A percentile compares a stretch with the other conserved stretches of the same genome.
Evolutionary conservation across 2,329 filamentous ascomycete genomes (phyloP).

Genomic region (Whalleya microplaca): DNA sequence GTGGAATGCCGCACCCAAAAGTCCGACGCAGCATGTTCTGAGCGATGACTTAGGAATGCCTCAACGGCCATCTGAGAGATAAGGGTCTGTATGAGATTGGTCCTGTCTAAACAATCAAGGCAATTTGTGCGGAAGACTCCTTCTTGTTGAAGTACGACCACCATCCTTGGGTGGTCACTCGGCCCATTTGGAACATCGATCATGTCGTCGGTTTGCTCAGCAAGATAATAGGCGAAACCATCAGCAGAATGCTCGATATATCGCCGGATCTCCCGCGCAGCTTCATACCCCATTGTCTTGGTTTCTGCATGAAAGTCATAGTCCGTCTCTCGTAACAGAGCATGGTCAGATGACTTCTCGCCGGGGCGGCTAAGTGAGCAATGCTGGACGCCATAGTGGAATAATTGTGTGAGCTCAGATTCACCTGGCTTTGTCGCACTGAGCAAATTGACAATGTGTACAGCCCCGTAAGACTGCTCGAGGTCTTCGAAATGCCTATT

Average conservation of each 20-base stretch:
- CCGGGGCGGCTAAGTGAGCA: constrained; percentile 70
- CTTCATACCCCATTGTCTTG: constrained; percentile 85
- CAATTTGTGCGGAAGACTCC: constrained; percentile 97
- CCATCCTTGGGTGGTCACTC: constrained; percentile 49
- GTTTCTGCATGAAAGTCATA: constrained; percentile 98
- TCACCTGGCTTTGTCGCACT: constrained; percentile 88
- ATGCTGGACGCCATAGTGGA: constrained; percentile 74
- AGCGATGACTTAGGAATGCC: constrained; percentile 75
- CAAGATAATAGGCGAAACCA: constrained; percentile 89
- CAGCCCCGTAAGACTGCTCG: constrained; percentile 82
- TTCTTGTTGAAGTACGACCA: constrained; percentile 85
- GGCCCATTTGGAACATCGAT: constrained; percentile 42
- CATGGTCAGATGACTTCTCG: constrained; percentile 67
- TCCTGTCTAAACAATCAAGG: constrained; percentile 92
- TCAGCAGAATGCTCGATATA: constrained; percentile 81
- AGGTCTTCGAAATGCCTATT: constrained; percentile 93
- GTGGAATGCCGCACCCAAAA: constrained; percentile 93
- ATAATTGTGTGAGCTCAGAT: constrained; percentile 78
- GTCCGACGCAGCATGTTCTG: constrained; percentile 71
- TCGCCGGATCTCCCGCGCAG: constrained; percentile 79
- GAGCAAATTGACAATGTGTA: constrained; percentile 93
- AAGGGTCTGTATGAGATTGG: constrained; percentile 94
- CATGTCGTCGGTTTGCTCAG: constrained; percentile 68
- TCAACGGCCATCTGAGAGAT: constrained; percentile 93
- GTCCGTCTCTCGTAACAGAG: constrained; percentile 78